Percentiles rank a stretch among this genome's conserved stretches.
Evolutionary conservation across 257 asterid species (phyloP).

Genomic region (Echium plantagineum): DNA sequence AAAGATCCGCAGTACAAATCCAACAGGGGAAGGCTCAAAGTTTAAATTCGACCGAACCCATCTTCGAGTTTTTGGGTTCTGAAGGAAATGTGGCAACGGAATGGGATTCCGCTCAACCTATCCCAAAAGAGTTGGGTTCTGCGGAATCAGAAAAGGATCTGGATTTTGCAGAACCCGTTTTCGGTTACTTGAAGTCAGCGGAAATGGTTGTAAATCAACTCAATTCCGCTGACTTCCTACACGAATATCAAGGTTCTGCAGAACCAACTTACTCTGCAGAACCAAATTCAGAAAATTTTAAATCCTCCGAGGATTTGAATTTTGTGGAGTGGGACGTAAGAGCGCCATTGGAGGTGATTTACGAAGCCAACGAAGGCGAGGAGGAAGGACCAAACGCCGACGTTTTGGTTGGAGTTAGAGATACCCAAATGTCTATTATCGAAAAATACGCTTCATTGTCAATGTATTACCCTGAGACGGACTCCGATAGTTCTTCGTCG

Average conservation of each 20-base stretch:
- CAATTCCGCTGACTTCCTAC: too few relatives aligned
- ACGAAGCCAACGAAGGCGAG: conserved; percentile 74
- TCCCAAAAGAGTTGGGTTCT: background rate
- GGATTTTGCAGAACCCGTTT: background rate
- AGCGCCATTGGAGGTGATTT: conserved; percentile 86
- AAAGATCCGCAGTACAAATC: conserved; percentile 2
- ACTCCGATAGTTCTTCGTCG: conserved; percentile 56
- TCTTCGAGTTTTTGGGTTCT: background rate
- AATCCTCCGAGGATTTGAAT: too few relatives aligned
- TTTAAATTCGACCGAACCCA: conserved; percentile 7
- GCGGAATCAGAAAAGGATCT: too few relatives aligned
- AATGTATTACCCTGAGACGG: conserved; percentile 73
- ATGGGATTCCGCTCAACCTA: conserved; percentile 1
- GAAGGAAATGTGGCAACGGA: background rate
- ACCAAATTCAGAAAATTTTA: too few relatives aligned
- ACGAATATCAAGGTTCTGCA: too few relatives aligned
- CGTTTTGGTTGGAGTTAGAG: conserved; percentile 26
- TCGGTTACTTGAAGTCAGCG: too few relatives aligned
- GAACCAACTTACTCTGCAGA: too few relatives aligned
- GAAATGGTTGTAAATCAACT: too few relatives aligned
- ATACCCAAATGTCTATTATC: conserved; percentile 28
- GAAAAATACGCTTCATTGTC: conserved; percentile 60
- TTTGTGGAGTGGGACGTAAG: conserved; percentile 80
- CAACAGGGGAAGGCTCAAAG: background rate
- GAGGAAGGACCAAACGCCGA: conserved; percentile 28